Conservation (phyloP, 345 rosid species). For the Salix udensis region DNA sequence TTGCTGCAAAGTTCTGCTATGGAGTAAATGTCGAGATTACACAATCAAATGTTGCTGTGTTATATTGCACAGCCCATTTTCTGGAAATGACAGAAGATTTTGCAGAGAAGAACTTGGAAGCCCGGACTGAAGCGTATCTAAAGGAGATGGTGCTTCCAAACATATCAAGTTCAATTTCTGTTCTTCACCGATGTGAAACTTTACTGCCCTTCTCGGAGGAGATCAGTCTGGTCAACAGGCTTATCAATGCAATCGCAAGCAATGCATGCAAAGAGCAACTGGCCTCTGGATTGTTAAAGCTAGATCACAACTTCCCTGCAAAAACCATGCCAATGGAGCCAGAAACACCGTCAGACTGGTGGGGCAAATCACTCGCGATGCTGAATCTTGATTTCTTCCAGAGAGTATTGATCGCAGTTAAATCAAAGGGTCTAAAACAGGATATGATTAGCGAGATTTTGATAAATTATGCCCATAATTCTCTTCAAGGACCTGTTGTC, state of each 20-base stretch:
- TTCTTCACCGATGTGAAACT: constrained; percentile 72
- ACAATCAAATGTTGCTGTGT: constrained; percentile 60
- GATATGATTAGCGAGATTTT: constrained; percentile 90
- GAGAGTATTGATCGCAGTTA: constrained; percentile 72
- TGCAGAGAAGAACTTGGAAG: constrained; percentile 66
- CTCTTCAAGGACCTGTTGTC: constrained; percentile 64
- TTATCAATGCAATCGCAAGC: constrained; percentile 66
- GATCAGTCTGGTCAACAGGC: constrained; percentile 59
- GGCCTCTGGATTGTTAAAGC: constrained; percentile 83
- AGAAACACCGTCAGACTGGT: constrained; percentile 82
- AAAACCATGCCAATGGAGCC: constrained; percentile 45
- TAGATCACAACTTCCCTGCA: constrained; percentile 62
- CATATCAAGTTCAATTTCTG: constrained; percentile 63
- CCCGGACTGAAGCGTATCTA: constrained; percentile 59
- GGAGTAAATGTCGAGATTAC: constrained; percentile 71
- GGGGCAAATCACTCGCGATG: constrained; percentile 78
- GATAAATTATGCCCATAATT: constrained; percentile 72
- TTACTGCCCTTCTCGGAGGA: constrained; percentile 77
- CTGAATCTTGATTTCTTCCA: constrained; percentile 80
- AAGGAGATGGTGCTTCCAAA: constrained; percentile 62
- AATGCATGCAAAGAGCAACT: constrained; percentile 96
- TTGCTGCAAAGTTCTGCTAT: constrained; percentile 96
- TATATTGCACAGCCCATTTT: constrained; percentile 66
- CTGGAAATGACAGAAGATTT: constrained; percentile 93
- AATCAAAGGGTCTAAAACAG: constrained; percentile 87